Percentiles rank a stretch among this genome's conserved stretches.
Conservation (phyloP, 805 yeast species). For the Kodamaea sagamina region DNA sequence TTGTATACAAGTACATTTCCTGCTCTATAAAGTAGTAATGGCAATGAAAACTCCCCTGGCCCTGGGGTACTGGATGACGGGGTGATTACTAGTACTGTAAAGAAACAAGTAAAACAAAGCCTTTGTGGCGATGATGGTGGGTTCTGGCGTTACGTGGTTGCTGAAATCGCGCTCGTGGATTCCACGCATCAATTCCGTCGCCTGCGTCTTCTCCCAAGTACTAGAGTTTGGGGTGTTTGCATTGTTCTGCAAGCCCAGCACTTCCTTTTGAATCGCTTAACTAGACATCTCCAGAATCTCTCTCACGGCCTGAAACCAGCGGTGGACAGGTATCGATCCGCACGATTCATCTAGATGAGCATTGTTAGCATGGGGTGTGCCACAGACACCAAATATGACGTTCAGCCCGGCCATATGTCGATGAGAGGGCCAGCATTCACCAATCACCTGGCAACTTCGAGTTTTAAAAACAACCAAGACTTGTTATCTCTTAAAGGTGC, state of each 20-base stretch:
- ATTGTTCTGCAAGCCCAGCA: slow-evolving; percentile 1
- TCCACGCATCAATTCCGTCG: background rate
- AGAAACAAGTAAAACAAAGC: background rate
- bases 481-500: no score
- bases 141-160: slow-evolving; percentile 1
- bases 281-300: no score
- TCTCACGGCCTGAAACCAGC: no score
- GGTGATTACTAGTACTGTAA: background rate
- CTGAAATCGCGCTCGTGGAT: slow-evolving; percentile 1
- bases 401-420: no score
- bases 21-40: slow-evolving; percentile 5
- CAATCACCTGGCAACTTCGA: no score
- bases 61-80: slow-evolving; percentile 7
- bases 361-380: no score
- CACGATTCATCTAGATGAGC: no score
- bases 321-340: no score
- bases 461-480: no score
- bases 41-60: background rate
- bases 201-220: background rate
- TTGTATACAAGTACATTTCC: slow-evolving; percentile 12
- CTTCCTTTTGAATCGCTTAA: slow-evolving; percentile 2
- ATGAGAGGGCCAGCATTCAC: no score
- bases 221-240: background rate
- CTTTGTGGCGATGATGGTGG: background rate
- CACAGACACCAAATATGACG: no score